A percentile compares a stretch with the other conserved stretches of the same genome.
Conservation (phyloP, 2,329 filamentous ascomycete species). For the Beauveria rudraprayagi region DNA sequence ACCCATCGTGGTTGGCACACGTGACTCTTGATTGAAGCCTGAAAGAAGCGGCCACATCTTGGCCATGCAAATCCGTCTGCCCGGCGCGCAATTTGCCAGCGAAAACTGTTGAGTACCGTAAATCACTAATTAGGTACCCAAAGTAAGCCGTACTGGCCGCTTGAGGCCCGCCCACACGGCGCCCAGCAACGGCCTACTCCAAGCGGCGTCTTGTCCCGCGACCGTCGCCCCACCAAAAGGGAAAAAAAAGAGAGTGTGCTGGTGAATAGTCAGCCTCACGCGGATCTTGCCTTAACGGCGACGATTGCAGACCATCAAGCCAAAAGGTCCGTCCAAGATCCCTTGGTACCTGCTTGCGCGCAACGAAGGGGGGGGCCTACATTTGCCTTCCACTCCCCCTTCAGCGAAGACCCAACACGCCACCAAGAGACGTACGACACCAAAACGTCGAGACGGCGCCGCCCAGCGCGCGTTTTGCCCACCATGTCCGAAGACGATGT, state of each 20-base stretch:
- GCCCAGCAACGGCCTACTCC: not conserved
- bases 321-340: not conserved
- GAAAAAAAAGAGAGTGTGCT: not conserved
- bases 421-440: not conserved
- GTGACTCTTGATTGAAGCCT: not conserved
- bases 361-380: slow-evolving; percentile 9
- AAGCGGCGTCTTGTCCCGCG: not conserved
- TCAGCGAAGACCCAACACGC: not conserved
- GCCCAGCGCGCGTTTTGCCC: not conserved
- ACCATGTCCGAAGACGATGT: slow-evolving; percentile 33
- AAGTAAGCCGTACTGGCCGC: not conserved
- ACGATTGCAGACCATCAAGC: not conserved
- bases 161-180: not conserved
- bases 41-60: not conserved
- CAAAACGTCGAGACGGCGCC: not conserved
- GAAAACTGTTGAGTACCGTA: not conserved
- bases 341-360: slow-evolving; percentile 7
- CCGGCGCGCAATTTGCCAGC: not conserved
- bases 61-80: not conserved
- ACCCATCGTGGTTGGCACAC: not conserved
- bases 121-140: too few species aligned
- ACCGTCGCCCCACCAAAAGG: not conserved
- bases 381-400: slow-evolving; percentile 9
- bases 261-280: not conserved
- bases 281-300: not conserved